phyloP scores from a whole-genome alignment of 139 green algal species.

The Volvox reticuliferus region DNA sequence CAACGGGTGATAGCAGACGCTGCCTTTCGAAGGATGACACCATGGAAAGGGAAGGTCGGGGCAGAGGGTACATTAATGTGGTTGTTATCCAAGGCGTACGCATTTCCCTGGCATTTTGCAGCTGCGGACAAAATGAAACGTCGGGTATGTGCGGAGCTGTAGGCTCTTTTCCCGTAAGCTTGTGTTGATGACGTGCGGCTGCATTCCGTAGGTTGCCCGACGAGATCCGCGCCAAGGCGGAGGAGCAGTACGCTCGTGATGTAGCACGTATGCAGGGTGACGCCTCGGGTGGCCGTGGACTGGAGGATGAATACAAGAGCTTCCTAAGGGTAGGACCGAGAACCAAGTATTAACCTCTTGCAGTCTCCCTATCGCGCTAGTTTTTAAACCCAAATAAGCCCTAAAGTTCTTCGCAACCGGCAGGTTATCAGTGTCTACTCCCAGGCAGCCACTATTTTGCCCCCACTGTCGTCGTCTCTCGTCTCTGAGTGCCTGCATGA shows the following conservation, averaged over 20 bases:
- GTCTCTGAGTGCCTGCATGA: too few relatives aligned
- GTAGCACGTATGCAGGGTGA: constrained; percentile 73
- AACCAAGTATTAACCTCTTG: too few relatives aligned
- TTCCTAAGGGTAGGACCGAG: constrained; percentile 91
- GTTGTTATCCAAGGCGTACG: background rate
- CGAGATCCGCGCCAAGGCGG: constrained; percentile 77
- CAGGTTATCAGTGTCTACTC: too few relatives aligned
- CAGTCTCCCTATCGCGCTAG: too few relatives aligned
- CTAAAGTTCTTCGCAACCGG: too few relatives aligned
- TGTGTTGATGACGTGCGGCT: background rate
- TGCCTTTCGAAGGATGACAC: too few relatives aligned
- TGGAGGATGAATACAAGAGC: constrained; percentile 94
- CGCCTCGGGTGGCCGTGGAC: constrained; percentile 47
- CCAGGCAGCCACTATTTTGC: too few relatives aligned
- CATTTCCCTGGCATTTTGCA: background rate
- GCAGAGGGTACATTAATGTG: background rate
- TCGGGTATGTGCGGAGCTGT: too few relatives aligned
- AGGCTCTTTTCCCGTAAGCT: background rate
- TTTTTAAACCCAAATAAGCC: too few relatives aligned
- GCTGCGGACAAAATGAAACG: too few relatives aligned
- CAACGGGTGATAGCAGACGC: too few relatives aligned
- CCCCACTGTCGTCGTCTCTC: too few relatives aligned
- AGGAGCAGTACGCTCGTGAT: constrained; percentile 86
- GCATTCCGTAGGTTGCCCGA: constrained; percentile 75
- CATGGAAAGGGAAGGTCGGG: background rate